These are phyloP conservation scores for Lathyrus sativus DNA, from an alignment of 306 rosid genomes.

Conservation along the genomic window DNA sequence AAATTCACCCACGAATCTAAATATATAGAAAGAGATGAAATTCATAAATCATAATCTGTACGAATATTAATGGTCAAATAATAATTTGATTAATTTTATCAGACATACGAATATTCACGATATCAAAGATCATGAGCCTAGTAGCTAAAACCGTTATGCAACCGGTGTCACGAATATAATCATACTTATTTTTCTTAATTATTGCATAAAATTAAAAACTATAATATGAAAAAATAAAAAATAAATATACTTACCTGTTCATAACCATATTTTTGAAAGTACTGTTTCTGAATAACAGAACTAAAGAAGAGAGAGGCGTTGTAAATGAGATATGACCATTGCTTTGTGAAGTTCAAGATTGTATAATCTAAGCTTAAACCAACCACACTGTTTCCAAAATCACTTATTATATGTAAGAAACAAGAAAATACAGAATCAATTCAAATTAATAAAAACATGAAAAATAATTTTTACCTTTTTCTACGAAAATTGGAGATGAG, in stretches of 20 bases:
- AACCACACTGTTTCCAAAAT: slow-evolving; percentile 56
- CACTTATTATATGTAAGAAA: neutral
- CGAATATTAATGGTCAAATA: slow-evolving; percentile 1
- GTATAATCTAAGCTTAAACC: slow-evolving; percentile 80
- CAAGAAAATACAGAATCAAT: neutral
- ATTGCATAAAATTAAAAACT: neutral
- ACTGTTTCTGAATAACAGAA: slow-evolving; percentile 66
- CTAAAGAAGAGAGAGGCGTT: slow-evolving; percentile 84
- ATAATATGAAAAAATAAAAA: neutral
- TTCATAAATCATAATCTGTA: neutral
- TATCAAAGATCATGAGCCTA: no score
- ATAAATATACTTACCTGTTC: slow-evolving; percentile 48
- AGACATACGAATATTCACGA: no score
- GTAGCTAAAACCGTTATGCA: no score
- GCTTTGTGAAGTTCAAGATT: slow-evolving; percentile 68
- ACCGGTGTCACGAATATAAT: no score
- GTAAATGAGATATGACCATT: slow-evolving; percentile 74
- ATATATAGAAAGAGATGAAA: slow-evolving; percentile 25
- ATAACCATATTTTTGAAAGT: slow-evolving; percentile 64
- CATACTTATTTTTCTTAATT: no score
- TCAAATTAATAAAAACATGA: neutral
- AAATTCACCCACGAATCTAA: slow-evolving; percentile 82
- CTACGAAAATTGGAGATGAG: slow-evolving; percentile 73
- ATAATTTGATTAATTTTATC: neutral
- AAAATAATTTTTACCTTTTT: slow-evolving; percentile 49